phyloP scores from a whole-genome alignment of 1,284 basidiomycete species.

The Prillingera fragicola region DNA sequence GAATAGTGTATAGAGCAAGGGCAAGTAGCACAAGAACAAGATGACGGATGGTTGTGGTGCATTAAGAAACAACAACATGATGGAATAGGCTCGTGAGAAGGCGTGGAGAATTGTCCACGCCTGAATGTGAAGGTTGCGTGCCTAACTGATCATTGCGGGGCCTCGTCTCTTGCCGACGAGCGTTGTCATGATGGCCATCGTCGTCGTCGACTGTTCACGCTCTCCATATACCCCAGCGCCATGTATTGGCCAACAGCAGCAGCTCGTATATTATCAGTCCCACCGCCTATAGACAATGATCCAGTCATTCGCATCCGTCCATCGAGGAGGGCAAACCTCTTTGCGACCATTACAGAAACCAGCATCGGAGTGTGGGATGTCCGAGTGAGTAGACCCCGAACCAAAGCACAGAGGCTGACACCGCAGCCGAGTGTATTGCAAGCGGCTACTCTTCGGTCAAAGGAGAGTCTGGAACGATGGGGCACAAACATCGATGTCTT shows the following conservation, averaged over 20 bases:
- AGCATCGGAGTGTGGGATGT: conserved; percentile 74
- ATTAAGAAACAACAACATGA: too few relatives aligned
- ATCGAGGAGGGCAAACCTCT: conserved; percentile 69
- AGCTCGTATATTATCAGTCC: conserved; percentile 27
- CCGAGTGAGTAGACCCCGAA: conserved; percentile 56
- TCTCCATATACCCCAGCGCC: not conserved
- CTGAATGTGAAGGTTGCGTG: too few relatives aligned
- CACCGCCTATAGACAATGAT: conserved; percentile 45
- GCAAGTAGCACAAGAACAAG: too few relatives aligned
- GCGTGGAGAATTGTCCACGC: too few relatives aligned
- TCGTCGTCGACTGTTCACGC: not conserved
- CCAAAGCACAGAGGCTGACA: not conserved
- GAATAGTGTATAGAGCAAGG: too few relatives aligned
- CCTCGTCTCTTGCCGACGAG: not conserved
- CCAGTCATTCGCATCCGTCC: conserved; percentile 58
- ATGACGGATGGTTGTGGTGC: too few relatives aligned
- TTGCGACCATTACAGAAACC: conserved; percentile 64
- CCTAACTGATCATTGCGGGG: not conserved
- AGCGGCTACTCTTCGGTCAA: conserved; percentile 67
- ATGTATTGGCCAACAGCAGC: conserved; percentile 48
- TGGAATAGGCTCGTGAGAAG: too few relatives aligned
- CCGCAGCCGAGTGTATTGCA: conserved; percentile 70
- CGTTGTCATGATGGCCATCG: not conserved
- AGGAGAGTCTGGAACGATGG: conserved; percentile 68
- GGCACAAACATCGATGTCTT: conserved; percentile 66